Evolutionary conservation across 345 rosid species (phyloP), one percentile per base, ranked within the genome.

Genomic region (Euphorbia pulcherrima): DNA sequence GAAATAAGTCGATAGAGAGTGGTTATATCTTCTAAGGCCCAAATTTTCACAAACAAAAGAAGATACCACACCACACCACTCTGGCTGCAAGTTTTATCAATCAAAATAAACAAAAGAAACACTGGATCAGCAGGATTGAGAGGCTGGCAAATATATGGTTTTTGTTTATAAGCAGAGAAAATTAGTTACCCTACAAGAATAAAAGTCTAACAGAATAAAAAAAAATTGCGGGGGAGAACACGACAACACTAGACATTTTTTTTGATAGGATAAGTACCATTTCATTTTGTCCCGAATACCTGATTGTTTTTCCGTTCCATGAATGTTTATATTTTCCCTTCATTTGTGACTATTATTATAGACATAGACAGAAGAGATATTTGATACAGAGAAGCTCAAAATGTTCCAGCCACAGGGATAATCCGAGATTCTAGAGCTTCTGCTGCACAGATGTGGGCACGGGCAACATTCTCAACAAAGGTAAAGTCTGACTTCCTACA

Each of bases 401-500:
- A 58, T 39, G 27, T 93, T 76, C 98, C 98, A n/a, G 96, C 94
- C 60, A 90, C 94, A 78, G 74, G 81, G 54, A 87, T 81, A 70
- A 67, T 77, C 61, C 72, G 82, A 46, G 89, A 80, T 79, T 84
- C 92, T 78, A 93, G 68, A 75, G 97, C 88, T 82, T 86, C 87
- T 53, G 74, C 83, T 8, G 95, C 92, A 67, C 95, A 88, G 51
- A 93, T 76, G 77, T 87, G 87, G 55, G 98, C 96, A 84, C 86
- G 96, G 67, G 81, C 78, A 70, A 85, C 95, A 78, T 93, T 93
- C 83, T 93, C 98, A 67, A 67, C 81, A 82, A 83, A 93, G 66
- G 90, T 93, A 73, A 93, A 93, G 83, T 93, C 97, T 0, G 90
- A 57, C 73, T 82, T 75, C 96, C 97, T 72, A 84, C 50, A 78